Evolutionary conservation across 129 eudicot genomes (phyloP).

Genomic region (carrot (Daucus carota)): DNA sequence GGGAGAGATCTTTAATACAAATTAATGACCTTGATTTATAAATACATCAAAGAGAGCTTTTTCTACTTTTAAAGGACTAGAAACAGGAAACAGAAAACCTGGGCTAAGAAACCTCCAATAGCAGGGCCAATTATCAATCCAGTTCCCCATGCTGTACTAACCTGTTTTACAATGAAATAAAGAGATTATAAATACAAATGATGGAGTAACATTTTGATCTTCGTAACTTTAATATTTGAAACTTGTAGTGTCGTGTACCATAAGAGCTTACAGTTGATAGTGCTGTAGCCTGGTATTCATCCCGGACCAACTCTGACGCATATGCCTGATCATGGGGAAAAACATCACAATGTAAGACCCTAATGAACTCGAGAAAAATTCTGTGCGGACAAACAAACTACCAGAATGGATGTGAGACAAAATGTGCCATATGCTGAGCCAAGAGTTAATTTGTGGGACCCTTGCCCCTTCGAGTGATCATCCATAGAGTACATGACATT

Average conservation of each 20-base stretch:
- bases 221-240: neutral
- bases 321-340: slow-evolving; percentile 52
- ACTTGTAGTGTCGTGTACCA: neutral
- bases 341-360: neutral
- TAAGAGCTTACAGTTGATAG: slow-evolving; percentile 54
- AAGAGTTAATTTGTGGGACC: neutral
- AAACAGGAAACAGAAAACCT: slow-evolving; percentile 32
- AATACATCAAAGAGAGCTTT: neutral
- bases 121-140: slow-evolving; percentile 92
- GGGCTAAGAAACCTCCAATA: slow-evolving; percentile 89
- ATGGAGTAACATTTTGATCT: slow-evolving; percentile 1
- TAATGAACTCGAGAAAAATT: neutral
- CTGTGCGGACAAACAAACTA: neutral
- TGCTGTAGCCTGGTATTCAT: slow-evolving; percentile 61
- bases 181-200: neutral
- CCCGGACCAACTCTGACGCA: slow-evolving; percentile 59
- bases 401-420: neutral
- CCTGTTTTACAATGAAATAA: slow-evolving; percentile 23
- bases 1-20: neutral
- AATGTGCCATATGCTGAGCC: neutral
- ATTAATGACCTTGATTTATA: neutral
- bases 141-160: slow-evolving; percentile 87
- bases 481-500: neutral
- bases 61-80: neutral
- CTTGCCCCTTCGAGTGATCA: neutral